Base-by-base conservation (phyloP, 2,329 filamentous ascomycete genomes). In the Cordyceps fumosorosea region DNA sequence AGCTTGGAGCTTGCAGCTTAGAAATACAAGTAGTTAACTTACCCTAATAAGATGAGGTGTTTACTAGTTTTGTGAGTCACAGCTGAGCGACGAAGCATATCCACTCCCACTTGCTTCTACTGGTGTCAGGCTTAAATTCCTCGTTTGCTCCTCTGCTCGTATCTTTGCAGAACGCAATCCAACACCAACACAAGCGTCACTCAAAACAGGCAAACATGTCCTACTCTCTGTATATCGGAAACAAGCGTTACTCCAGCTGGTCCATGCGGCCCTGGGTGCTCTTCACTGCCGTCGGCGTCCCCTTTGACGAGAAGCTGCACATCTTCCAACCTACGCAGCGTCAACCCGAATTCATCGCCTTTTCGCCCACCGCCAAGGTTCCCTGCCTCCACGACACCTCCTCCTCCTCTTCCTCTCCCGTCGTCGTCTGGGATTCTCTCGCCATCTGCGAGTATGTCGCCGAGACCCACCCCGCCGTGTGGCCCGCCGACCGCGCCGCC, bases 401-500 rank as follows among this genome's bases (percentile, higher is more conserved):
- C 12, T 56, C 56, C 0, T 62, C 66, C 57, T 64, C 54, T 18
- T 66, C 68, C 12, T 56, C 56, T 0, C 62, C 66, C 12, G 69
- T 76, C 37, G 63, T 75, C 7, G 67, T 81, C 56, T 77, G 75
- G 69, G 80, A 82, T 64, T 81, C 80, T 0, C 72, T 81, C 16
- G 75, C 80, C 61, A 81, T 82, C 54, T 71, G 70, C 70, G 79
- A 81, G 62, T 78, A 77, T 65, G 68, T 82, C 4, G 77, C 78
- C 20, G 79, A 82, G 63, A 65, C 67, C 22, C 67, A 78, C 56
- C 76, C 78, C 0, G 63, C 62, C n/a, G 73, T 76, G 0, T 82
- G 79, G 76, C 80, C 80, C 0, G 40, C 60, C 6, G 74, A 76
- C 62, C 56, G 68, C 14, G 67, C 69, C 5, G 74, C 78, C 2